Percentiles rank a stretch among this genome's conserved stretches.
These are phyloP conservation scores for Sporothrix schenckii DNA, from an alignment of 2,329 filamentous ascomycete species.

Conservation along the genomic window DNA sequence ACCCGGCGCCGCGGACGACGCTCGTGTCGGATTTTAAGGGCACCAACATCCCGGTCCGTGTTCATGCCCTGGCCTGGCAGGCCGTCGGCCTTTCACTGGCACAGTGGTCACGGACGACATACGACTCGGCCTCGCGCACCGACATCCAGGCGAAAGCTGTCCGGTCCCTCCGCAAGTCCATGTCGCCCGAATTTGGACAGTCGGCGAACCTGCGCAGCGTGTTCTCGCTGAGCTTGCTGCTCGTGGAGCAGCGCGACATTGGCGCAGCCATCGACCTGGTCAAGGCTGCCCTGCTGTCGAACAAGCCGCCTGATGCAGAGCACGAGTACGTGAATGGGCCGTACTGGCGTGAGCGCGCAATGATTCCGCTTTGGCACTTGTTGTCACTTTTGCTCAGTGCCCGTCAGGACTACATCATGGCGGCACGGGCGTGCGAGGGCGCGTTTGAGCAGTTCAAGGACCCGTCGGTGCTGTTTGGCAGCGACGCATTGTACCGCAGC, in stretches of 20 bases:
- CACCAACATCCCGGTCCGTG: slow-evolving; percentile 56
- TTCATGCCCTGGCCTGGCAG: slow-evolving; percentile 74
- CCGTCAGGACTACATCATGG: slow-evolving; percentile 79
- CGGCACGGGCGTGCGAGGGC: slow-evolving; percentile 81
- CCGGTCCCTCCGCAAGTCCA: slow-evolving; percentile 70
- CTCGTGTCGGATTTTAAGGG: slow-evolving; percentile 37
- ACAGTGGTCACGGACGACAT: slow-evolving; percentile 82
- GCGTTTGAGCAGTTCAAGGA: slow-evolving; percentile 88
- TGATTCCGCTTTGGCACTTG: slow-evolving; percentile 88
- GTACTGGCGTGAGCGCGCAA: slow-evolving; percentile 64
- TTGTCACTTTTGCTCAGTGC: slow-evolving; percentile 83
- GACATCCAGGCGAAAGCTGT: slow-evolving; percentile 79
- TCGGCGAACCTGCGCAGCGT: slow-evolving; percentile 73
- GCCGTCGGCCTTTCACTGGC: slow-evolving; percentile 84
- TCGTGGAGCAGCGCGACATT: slow-evolving; percentile 84
- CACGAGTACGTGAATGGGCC: slow-evolving; percentile 52
- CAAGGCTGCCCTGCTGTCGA: slow-evolving; percentile 71
- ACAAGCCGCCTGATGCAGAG: slow-evolving; percentile 52
- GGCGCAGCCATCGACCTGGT: slow-evolving; percentile 78
- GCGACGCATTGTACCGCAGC: slow-evolving; percentile 62
- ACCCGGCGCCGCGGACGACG: neutral
- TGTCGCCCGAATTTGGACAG: slow-evolving; percentile 67
- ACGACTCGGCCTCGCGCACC: slow-evolving; percentile 69
- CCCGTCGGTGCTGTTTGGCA: slow-evolving; percentile 69
- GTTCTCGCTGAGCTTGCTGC: slow-evolving; percentile 79